Conservation (phyloP, 352 stramenopile species). For the Pythium plurisporium region DNA sequence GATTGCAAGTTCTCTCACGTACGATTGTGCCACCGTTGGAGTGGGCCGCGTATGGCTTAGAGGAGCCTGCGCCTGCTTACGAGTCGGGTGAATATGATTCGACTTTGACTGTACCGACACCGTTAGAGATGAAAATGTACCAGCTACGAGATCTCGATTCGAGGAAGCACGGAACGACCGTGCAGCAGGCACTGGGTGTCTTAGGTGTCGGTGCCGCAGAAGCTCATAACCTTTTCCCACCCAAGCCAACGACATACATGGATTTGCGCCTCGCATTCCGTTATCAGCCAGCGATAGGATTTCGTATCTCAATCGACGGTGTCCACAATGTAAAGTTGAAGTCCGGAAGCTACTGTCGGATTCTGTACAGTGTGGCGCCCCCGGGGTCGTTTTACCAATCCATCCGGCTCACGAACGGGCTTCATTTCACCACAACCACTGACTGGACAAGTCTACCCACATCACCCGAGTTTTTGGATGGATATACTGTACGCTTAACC, state of each 20-base stretch:
- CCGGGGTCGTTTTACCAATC: conserved; percentile 61
- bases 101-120: conserved; percentile 30
- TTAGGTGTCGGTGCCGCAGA: background rate
- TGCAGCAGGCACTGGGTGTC: background rate
- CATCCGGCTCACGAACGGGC: conserved; percentile 41
- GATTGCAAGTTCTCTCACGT: conserved; percentile 51
- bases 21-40: conserved; percentile 39
- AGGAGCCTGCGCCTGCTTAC: conserved; percentile 45
- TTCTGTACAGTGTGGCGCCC: conserved; percentile 48
- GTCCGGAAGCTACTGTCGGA: conserved; percentile 39
- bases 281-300: conserved; percentile 57
- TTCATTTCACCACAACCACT: conserved; percentile 56
- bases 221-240: conserved; percentile 13
- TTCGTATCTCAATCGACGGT: conserved; percentile 60
- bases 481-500: conserved; percentile 29
- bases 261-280: conserved; percentile 39
- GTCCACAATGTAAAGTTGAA: conserved; percentile 67
- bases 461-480: conserved; percentile 55
- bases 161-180: background rate
- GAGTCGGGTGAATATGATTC: conserved; percentile 49
- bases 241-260: conserved; percentile 43
- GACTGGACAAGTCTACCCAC: conserved; percentile 56
- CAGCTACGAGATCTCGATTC: conserved; percentile 23
- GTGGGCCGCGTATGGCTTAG: conserved; percentile 48
- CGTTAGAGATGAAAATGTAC: conserved; percentile 62